These are phyloP conservation scores for Apiospora rasikravindrae DNA, from an alignment of 2,329 filamentous ascomycete genomes.

Conservation along the genomic window DNA sequence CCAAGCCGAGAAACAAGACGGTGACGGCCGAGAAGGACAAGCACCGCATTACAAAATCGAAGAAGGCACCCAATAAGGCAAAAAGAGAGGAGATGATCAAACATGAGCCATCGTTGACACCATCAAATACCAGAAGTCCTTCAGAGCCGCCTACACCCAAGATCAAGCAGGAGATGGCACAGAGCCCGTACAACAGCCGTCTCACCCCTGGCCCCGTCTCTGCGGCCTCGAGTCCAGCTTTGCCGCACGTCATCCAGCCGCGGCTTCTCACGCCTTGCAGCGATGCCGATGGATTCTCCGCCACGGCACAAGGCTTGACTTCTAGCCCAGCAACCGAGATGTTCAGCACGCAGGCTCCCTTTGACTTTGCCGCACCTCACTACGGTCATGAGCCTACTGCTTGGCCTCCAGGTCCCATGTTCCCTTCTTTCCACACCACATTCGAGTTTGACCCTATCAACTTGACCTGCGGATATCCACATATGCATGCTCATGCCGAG, in stretches of 20 bases:
- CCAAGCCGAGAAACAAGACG: conserved; percentile 50
- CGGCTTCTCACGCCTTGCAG: conserved; percentile 59
- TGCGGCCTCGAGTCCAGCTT: conserved; percentile 29
- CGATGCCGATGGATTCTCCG: conserved; percentile 49
- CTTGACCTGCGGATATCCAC: conserved; percentile 36
- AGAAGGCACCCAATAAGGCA: conserved; percentile 43
- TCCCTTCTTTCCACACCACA: conserved; percentile 47
- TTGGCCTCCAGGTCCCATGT: conserved; percentile 42
- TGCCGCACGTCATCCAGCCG: conserved; percentile 40
- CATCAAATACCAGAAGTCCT: conserved; percentile 30
- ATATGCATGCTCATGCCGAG: conserved; percentile 36
- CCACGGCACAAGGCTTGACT: conserved; percentile 35
- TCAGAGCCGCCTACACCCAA: conserved; percentile 31
- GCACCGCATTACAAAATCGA: conserved; percentile 51
- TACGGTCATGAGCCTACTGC: conserved; percentile 36
- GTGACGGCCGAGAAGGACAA: conserved; percentile 49
- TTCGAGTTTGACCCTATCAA: conserved; percentile 47
- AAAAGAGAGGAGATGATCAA: conserved; percentile 49
- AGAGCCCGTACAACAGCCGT: conserved; percentile 36
- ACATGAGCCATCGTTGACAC: conserved; percentile 39
- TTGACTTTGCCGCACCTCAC: conserved; percentile 38
- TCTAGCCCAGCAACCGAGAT: conserved; percentile 42
- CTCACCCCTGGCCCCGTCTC: conserved; percentile 38
- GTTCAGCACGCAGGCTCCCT: conserved; percentile 35
- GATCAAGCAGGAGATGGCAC: conserved; percentile 47